Conservation (phyloP, 495 filamentous ascomycete genomes). For the Trichoderma orchidacearum region DNA sequence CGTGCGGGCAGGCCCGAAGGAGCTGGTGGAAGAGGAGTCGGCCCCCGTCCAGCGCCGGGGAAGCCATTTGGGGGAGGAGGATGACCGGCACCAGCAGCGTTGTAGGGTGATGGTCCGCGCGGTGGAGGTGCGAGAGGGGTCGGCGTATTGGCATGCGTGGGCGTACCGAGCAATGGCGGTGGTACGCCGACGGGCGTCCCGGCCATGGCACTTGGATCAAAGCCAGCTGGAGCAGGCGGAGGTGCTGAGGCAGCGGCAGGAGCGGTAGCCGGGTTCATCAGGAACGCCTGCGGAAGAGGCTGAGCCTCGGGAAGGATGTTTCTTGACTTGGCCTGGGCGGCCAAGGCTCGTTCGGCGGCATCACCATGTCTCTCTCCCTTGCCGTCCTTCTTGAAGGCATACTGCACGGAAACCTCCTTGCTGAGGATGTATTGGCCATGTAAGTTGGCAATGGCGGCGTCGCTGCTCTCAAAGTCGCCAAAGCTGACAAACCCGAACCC, state of each 20-base stretch:
- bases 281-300: conserved; percentile 40
- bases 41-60: conserved; percentile 19
- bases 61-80: conserved; percentile 15
- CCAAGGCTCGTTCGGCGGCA: conserved; percentile 83
- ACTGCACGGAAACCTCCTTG: conserved; percentile 89
- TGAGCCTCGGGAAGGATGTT: conserved; percentile 67
- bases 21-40: conserved; percentile 38
- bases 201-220: conserved; percentile 11
- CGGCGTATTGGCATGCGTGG: conserved; percentile 10
- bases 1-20: conserved; percentile 68
- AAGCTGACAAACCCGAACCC: conserved; percentile 97
- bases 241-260: conserved; percentile 11
- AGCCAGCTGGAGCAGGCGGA: conserved; percentile 14
- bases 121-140: conserved; percentile 14
- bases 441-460: conserved; percentile 85
- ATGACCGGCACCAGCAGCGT: conserved; percentile 19
- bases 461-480: conserved; percentile 85
- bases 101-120: conserved; percentile 4
- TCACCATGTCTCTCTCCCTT: conserved; percentile 96
- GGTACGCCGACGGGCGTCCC: conserved; percentile 9
- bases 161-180: not conserved
- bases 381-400: conserved; percentile 98
- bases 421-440: conserved; percentile 95
- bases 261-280: conserved; percentile 21
- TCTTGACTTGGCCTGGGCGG: conserved; percentile 84